These are phyloP conservation scores for Xylaria castorea DNA, from an alignment of 495 filamentous ascomycete genomes.

Conservation along the genomic window DNA sequence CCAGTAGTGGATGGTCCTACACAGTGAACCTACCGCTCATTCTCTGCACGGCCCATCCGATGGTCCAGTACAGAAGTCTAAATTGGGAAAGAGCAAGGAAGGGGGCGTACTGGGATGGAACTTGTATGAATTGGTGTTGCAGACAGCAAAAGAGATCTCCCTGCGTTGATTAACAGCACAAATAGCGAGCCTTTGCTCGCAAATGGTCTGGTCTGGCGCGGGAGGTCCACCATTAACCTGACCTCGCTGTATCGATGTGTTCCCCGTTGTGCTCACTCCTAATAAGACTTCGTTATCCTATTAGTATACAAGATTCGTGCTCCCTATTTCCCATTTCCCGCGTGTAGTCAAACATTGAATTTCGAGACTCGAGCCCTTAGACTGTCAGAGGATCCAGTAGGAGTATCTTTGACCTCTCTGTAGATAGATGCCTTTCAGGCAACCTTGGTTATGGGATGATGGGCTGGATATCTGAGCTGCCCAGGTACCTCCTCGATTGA, in stretches of 20 bases:
- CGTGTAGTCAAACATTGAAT: not conserved
- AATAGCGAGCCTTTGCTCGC: conserved; percentile 29
- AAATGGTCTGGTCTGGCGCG: conserved; percentile 31
- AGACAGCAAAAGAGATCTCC: conserved; percentile 42
- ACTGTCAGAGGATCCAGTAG: too few relatives aligned
- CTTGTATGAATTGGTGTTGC: conserved; percentile 58
- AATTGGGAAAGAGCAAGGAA: conserved; percentile 51
- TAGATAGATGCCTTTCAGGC: not conserved
- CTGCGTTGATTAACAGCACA: conserved; percentile 36
- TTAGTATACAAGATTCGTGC: not conserved
- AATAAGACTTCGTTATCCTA: conserved; percentile 33
- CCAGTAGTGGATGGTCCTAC: conserved; percentile 46
- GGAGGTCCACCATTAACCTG: conserved; percentile 9
- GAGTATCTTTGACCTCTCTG: not conserved
- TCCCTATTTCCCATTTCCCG: not conserved
- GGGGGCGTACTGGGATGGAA: conserved; percentile 55
- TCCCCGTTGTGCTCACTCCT: conserved; percentile 26
- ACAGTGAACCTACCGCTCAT: conserved; percentile 40
- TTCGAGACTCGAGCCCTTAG: not conserved
- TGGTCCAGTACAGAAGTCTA: conserved; percentile 39
- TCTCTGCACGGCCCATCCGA: conserved; percentile 18
- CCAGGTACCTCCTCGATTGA: not conserved
- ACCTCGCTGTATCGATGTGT: conserved; percentile 25
- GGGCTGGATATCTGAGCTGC: not conserved
- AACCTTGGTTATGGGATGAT: not conserved